A percentile compares a stretch with the other conserved stretches of the same genome.
phyloP scores from a whole-genome alignment of 768 basidiomycete genomes.

The Russula sp. region DNA sequence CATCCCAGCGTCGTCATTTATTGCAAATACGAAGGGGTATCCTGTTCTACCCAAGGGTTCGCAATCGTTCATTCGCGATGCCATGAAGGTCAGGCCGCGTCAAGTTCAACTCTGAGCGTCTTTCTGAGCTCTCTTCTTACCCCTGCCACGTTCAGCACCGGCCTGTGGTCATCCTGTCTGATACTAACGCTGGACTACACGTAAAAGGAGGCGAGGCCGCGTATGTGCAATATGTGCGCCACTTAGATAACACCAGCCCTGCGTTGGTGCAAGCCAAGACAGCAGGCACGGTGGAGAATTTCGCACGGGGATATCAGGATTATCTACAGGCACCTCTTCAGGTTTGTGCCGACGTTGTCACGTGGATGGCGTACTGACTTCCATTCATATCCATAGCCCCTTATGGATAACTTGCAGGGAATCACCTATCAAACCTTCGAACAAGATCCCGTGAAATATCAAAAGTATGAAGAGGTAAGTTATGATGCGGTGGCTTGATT shows the following conservation, averaged over 20 bases:
- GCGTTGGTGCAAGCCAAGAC: conserved; percentile 60
- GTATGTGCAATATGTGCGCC: conserved; percentile 85
- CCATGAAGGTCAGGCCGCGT: conserved; percentile 67
- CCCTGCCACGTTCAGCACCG: conserved; percentile 55
- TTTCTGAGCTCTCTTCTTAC: conserved; percentile 13
- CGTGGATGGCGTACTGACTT: conserved; percentile 15
- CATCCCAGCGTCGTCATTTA: conserved; percentile 87
- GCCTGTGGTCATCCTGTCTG: conserved; percentile 81
- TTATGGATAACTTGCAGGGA: conserved; percentile 97
- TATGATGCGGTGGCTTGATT: conserved; percentile 17
- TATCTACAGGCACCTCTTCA: conserved; percentile 93
- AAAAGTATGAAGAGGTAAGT: conserved; percentile 85
- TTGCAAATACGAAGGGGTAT: conserved; percentile 94
- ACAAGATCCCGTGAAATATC: conserved; percentile 95
- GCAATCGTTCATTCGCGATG: conserved; percentile 85
- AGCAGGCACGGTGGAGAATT: conserved; percentile 79
- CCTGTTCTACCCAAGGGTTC: conserved; percentile 93
- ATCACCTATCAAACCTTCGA: conserved; percentile 98
- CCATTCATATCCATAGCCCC: conserved; percentile 54
- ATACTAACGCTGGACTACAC: conserved; percentile 63
- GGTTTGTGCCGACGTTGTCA: conserved; percentile 42
- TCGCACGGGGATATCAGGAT: conserved; percentile 91
- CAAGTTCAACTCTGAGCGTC: not conserved
- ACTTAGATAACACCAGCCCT: conserved; percentile 77
- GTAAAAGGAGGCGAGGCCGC: conserved; percentile 76